A percentile compares a stretch with the other conserved stretches of the same genome.
Evolutionary conservation across 768 basidiomycete genomes (phyloP).

Genomic region (Boletus sp.): DNA sequence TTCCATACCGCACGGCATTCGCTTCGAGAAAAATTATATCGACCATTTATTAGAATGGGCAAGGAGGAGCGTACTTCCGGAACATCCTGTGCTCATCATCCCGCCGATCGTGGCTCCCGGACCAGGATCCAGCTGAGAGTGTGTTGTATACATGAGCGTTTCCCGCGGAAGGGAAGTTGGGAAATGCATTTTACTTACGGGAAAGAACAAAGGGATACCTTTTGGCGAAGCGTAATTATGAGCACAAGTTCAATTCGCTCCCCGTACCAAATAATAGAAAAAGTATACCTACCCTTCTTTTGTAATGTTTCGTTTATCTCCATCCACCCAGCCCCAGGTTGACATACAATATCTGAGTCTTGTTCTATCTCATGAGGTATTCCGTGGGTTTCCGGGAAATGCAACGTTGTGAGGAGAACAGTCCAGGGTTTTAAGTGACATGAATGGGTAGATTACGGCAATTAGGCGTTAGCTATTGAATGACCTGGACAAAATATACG

Average conservation of each 20-base stretch:
- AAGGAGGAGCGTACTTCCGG: slow-evolving; percentile 55
- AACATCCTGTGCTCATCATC: slow-evolving; percentile 84
- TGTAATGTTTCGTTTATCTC: slow-evolving; percentile 66
- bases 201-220: slow-evolving; percentile 82
- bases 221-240: not conserved
- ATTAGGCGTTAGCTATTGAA: not conserved
- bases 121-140: slow-evolving; percentile 62
- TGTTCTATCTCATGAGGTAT: slow-evolving; percentile 39
- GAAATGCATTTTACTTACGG: slow-evolving; percentile 40
- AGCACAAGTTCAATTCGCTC: not conserved
- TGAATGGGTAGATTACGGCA: not conserved
- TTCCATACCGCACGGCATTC: slow-evolving; percentile 83
- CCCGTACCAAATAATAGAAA: not conserved
- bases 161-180: not conserved
- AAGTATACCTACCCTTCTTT: slow-evolving; percentile 45
- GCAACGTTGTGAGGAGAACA: not conserved
- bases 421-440: not conserved
- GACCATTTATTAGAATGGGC: slow-evolving; percentile 14
- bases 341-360: slow-evolving; percentile 72
- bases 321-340: slow-evolving; percentile 70
- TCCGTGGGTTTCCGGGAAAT: not conserved
- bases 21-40: slow-evolving; percentile 33
- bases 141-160: not conserved
- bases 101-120: slow-evolving; percentile 83
- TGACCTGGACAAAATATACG: slow-evolving; percentile 6